phyloP scores from a whole-genome alignment of 768 basidiomycete genomes.

The Hygrocybe punicea region DNA sequence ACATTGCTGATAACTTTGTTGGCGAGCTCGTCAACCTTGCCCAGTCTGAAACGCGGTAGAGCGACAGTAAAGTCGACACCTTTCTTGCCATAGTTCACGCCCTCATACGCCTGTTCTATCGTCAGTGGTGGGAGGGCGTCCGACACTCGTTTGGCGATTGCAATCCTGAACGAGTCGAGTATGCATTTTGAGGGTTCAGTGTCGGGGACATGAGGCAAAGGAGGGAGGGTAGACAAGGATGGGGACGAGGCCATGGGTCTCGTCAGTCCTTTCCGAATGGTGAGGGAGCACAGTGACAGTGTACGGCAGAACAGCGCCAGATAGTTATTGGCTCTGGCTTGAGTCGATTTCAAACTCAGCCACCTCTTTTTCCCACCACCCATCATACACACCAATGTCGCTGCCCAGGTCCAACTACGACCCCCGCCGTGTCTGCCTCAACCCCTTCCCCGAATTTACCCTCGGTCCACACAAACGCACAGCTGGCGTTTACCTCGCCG shows the following conservation, averaged over 20 bases:
- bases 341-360: no score
- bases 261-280: no score
- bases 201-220: slow-evolving; percentile 34
- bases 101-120: slow-evolving; percentile 74
- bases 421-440: slow-evolving; percentile 82
- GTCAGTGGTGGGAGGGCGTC: slow-evolving; percentile 63
- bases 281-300: no score
- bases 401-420: slow-evolving; percentile 74
- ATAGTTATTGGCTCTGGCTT: no score
- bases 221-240: slow-evolving; percentile 8
- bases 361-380: no score
- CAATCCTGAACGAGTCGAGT: slow-evolving; percentile 75
- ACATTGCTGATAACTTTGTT: slow-evolving; percentile 72
- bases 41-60: slow-evolving; percentile 85
- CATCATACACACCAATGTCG: slow-evolving; percentile 44
- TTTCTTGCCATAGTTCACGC: slow-evolving; percentile 89
- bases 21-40: slow-evolving; percentile 76
- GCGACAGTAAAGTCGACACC: slow-evolving; percentile 92
- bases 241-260: no score
- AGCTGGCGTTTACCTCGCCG: slow-evolving; percentile 86
- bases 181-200: slow-evolving; percentile 64
- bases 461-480: slow-evolving; percentile 77
- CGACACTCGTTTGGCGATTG: slow-evolving; percentile 70
- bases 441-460: slow-evolving; percentile 75
- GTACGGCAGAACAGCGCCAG: no score